Evolutionary conservation across 2,329 filamentous ascomycete genomes (phyloP), one percentile per base, ranked within the genome.

Genomic region (Hysterium pulicare): DNA sequence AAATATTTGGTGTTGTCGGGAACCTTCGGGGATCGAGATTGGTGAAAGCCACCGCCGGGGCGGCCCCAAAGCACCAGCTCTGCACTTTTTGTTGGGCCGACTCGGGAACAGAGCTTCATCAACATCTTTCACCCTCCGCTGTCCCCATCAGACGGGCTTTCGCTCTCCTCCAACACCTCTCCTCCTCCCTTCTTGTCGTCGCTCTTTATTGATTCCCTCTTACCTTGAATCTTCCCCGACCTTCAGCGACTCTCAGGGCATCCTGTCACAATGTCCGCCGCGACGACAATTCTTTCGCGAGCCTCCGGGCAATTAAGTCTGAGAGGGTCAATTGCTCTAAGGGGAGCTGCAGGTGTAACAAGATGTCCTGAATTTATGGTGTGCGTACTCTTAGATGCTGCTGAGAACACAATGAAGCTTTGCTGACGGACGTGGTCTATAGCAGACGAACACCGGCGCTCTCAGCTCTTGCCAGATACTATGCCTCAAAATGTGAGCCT

Each of bases 401-500:
- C n/a, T n/a, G n/a, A n/a, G n/a, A n/a, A n/a, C 20, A 19, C 20
- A 30, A 16, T 26, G 22, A 20, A 53, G 37, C 45, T 49, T 51
- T 48, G 55, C 57, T 64, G 55, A 64, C 55, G 30, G 33, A 53
- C 47, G 36, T 22, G 46, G 34, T 41, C 45, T 39, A 24, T 53
- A 69, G 61, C 48, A 61, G 65, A 57, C 66, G 69, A 57, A 67
- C 67, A 59, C 77, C 78, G 41, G 73, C 76, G 33, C 67, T 82
- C 51, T 76, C 78, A 41, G 79, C 81, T 48, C 73, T 84, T 55
- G 75, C 79, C 54, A 73, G 81, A 67, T 83, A 77, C 71, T 84
- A 84, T 77, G 81, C 81, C 66, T 83, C 80, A 45, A 84, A 84
- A 73, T 81, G 81, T 84, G 72, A 64, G 76, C 57, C 17, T 16